These are phyloP conservation scores for Apiospora arundinis DNA, from an alignment of 2,329 filamentous ascomycete genomes.

Conservation along the genomic window DNA sequence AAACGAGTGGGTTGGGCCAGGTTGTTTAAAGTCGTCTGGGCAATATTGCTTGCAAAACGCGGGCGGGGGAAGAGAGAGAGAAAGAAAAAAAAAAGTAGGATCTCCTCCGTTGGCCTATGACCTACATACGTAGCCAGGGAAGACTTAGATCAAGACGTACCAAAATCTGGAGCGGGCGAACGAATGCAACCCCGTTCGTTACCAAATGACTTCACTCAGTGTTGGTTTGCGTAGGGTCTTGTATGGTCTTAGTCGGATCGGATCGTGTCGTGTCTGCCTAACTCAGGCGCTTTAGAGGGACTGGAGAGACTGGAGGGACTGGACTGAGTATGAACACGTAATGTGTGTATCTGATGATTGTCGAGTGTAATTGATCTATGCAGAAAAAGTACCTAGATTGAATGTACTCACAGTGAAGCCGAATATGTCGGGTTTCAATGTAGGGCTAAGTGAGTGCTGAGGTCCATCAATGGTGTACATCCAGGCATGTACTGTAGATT, in stretches of 20 bases:
- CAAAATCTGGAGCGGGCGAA: background rate
- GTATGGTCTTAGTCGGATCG: conserved; percentile 8
- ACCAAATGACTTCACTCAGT: conserved; percentile 14
- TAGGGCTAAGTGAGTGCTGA: conserved; percentile 12
- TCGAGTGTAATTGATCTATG: too few relatives aligned
- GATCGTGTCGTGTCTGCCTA: conserved; percentile 15
- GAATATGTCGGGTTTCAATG: conserved; percentile 13
- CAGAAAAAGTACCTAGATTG: background rate
- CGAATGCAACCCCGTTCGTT: conserved; percentile 2
- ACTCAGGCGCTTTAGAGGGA: background rate
- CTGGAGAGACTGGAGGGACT: background rate
- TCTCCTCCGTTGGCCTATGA: background rate
- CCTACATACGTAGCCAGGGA: background rate
- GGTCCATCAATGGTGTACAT: conserved; percentile 11
- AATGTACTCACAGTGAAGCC: background rate
- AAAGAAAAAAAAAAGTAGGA: background rate
- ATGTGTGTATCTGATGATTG: background rate
- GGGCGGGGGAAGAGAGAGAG: background rate
- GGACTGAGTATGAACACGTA: conserved; percentile 8
- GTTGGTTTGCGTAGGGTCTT: conserved; percentile 4
- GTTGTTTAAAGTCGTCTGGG: conserved; percentile 9
- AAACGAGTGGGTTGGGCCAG: conserved; percentile 10
- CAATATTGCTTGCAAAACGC: conserved; percentile 6
- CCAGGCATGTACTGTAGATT: background rate
- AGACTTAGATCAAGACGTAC: background rate